Evolutionary conservation across 1,139 yeast species (phyloP).

Genomic region (Pichia sp.): DNA sequence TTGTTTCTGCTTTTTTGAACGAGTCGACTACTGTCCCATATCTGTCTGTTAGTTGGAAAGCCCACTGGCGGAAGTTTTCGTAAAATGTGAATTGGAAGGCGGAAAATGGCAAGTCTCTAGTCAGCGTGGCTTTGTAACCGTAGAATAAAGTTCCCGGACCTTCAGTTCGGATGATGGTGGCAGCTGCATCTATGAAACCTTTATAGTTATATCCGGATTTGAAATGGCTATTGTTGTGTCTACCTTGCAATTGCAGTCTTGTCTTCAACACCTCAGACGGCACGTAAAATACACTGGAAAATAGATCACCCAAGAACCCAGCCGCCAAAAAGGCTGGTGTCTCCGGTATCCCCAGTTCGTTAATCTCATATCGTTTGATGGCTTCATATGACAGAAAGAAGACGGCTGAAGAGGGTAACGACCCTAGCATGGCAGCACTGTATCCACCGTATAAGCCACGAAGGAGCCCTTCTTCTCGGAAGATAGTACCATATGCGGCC

Average conservation of each 20-base stretch:
- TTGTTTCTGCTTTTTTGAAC: constrained; percentile 11
- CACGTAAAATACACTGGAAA: constrained; percentile 88
- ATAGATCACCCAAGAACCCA: constrained; percentile 88
- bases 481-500: constrained; percentile 70
- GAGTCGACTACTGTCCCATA: constrained; percentile 4
- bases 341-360: constrained; percentile 64
- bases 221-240: constrained; percentile 73
- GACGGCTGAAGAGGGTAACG: constrained; percentile 88
- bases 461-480: constrained; percentile 75
- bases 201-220: constrained; percentile 82
- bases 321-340: constrained; percentile 76
- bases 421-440: constrained; percentile 84
- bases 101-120: constrained; percentile 89
- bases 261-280: constrained; percentile 97
- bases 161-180: constrained; percentile 59
- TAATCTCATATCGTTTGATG: constrained; percentile 66
- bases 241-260: constrained; percentile 86
- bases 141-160: constrained; percentile 74
- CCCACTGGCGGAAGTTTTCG: constrained; percentile 71
- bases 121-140: constrained; percentile 90
- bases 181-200: constrained; percentile 64
- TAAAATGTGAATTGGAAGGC: constrained; percentile 95
- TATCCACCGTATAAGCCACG: constrained; percentile 92
- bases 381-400: constrained; percentile 88
- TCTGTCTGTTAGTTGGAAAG: constrained; percentile 37